These are phyloP conservation scores for Malus fusca DNA, from an alignment of 306 rosid species.

Conservation along the genomic window DNA sequence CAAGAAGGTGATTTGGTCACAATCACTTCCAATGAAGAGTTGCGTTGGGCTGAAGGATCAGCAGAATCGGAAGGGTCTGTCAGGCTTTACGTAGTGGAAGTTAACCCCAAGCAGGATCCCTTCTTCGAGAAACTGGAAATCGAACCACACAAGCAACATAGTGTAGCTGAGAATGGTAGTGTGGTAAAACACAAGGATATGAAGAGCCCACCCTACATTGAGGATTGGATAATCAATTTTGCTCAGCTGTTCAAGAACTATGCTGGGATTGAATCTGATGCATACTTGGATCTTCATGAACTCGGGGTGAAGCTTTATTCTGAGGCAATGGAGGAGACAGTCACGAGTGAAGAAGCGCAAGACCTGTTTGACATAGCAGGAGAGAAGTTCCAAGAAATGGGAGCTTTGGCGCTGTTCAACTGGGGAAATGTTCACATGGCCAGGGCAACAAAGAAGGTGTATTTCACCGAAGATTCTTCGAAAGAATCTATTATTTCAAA, in stretches of 20 bases:
- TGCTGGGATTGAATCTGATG: constrained; percentile 73
- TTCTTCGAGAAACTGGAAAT: constrained; percentile 40
- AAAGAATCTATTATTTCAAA: constrained; percentile 38
- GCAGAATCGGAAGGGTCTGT: constrained; percentile 48
- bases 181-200: constrained; percentile 36
- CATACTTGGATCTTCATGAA: constrained; percentile 70
- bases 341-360: constrained; percentile 85
- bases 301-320: constrained; percentile 83
- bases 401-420: constrained; percentile 85
- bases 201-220: constrained; percentile 57
- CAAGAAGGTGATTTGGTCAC: constrained; percentile 89
- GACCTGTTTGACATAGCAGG: constrained; percentile 66
- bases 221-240: constrained; percentile 80
- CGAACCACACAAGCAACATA: constrained; percentile 11
- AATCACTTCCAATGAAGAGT: constrained; percentile 70
- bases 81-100: constrained; percentile 60
- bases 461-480: constrained; percentile 46
- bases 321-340: constrained; percentile 90
- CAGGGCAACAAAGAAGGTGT: constrained; percentile 70
- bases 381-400: constrained; percentile 83
- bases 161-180: constrained; percentile 31
- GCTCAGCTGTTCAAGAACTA: constrained; percentile 72
- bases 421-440: constrained; percentile 94
- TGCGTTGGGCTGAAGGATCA: constrained; percentile 66
- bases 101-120: constrained; percentile 56